Evolutionary conservation across 2,329 filamentous ascomycete genomes (phyloP).

Genomic region (Beauveria brongniartii): DNA sequence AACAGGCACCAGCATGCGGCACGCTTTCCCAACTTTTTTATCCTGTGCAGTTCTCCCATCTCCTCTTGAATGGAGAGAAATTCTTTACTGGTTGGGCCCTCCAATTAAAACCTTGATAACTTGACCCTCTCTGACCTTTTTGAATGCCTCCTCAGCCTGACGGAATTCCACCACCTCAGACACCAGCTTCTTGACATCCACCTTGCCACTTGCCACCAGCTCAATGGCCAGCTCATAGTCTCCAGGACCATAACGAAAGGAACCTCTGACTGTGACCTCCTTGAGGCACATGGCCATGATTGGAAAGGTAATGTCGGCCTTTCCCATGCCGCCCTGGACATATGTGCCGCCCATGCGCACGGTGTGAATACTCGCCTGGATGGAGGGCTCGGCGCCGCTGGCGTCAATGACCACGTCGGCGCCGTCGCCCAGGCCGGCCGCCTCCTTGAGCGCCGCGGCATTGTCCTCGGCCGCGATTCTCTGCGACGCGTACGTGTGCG

Average conservation of each 20-base stretch:
- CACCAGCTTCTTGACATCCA: slow-evolving; percentile 77
- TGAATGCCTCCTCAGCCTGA: slow-evolving; percentile 78
- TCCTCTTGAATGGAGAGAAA: background rate
- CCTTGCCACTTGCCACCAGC: slow-evolving; percentile 62
- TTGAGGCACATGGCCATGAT: slow-evolving; percentile 86
- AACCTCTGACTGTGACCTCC: slow-evolving; percentile 79
- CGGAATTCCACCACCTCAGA: slow-evolving; percentile 69
- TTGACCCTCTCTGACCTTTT: slow-evolving; percentile 77
- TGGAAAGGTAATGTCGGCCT: slow-evolving; percentile 78
- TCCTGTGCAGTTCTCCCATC: background rate
- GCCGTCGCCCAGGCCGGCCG: slow-evolving; percentile 55
- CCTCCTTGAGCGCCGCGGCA: slow-evolving; percentile 56
- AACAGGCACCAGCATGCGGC: background rate
- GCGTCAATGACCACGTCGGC: slow-evolving; percentile 77
- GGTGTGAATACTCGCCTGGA: slow-evolving; percentile 65
- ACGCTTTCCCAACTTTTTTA: background rate
- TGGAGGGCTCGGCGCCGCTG: slow-evolving; percentile 68
- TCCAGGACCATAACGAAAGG: slow-evolving; percentile 80
- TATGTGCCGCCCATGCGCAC: slow-evolving; percentile 66
- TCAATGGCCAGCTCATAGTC: slow-evolving; percentile 82
- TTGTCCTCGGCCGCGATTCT: slow-evolving; percentile 62
- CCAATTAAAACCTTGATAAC: slow-evolving; percentile 63
- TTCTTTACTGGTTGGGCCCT: slow-evolving; percentile 48
- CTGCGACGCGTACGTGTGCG: slow-evolving; percentile 59
- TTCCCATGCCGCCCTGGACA: slow-evolving; percentile 87